Evolutionary conservation across 1,284 basidiomycete species (phyloP).

Genomic region (Vanrija humicola): DNA sequence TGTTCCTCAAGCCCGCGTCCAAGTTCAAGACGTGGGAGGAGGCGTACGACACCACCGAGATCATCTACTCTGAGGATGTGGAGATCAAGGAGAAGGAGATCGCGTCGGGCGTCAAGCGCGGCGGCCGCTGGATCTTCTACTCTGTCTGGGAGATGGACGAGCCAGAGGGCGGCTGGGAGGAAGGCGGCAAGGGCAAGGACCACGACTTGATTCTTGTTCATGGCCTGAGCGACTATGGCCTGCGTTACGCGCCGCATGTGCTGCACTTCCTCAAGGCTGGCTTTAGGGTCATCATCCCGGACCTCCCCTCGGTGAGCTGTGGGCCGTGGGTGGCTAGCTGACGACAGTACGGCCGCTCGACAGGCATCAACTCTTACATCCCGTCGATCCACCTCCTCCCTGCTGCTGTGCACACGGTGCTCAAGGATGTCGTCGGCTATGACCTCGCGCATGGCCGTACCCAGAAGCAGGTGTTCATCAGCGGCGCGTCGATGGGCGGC

Average conservation of each 20-base stretch:
- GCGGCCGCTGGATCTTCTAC: constrained; percentile 48
- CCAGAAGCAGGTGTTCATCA: constrained; percentile 48
- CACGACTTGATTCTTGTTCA: constrained; percentile 47
- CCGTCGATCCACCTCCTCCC: constrained; percentile 49
- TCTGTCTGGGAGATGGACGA: constrained; percentile 45
- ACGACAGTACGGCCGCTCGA: constrained; percentile 47
- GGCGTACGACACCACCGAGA: constrained; percentile 40
- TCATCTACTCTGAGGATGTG: constrained; percentile 45
- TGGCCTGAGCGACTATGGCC: constrained; percentile 49
- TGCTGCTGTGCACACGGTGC: constrained; percentile 51
- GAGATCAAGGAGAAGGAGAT: constrained; percentile 38
- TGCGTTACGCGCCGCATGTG: constrained; percentile 50
- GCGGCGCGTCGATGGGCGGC: constrained; percentile 45
- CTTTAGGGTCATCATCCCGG: constrained; percentile 53
- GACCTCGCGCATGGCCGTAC: constrained; percentile 33
- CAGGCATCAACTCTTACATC: constrained; percentile 52
- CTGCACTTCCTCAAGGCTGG: constrained; percentile 50
- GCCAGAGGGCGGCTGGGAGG: constrained; percentile 40
- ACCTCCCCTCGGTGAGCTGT: constrained; percentile 51
- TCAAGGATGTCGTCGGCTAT: constrained; percentile 47
- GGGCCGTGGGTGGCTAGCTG: background rate
- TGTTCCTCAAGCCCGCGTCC: constrained; percentile 38
- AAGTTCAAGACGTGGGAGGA: constrained; percentile 27
- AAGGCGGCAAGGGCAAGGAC: constrained; percentile 35
- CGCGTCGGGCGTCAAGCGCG: constrained; percentile 21